Evolutionary conservation across 192 early-diverging fungal species (phyloP).

Genomic region (Chytriomyces hyalinus): DNA sequence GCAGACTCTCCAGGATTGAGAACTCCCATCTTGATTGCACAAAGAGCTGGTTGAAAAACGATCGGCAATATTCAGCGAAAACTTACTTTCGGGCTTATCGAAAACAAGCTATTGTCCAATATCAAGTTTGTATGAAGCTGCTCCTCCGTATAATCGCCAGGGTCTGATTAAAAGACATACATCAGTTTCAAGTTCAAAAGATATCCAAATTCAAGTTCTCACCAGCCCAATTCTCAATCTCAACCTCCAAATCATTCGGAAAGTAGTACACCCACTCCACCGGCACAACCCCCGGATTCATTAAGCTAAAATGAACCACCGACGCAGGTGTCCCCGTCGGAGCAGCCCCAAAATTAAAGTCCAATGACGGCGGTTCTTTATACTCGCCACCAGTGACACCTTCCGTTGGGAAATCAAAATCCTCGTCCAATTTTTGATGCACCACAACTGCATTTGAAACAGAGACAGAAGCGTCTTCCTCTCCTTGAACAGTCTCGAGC

Average conservation of each 20-base stretch:
- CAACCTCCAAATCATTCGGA: constrained; percentile 60
- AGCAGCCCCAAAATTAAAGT: constrained; percentile 62
- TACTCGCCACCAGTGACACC: constrained; percentile 19
- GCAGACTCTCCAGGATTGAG: constrained; percentile 52
- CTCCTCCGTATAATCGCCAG: constrained; percentile 61
- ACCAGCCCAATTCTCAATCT: constrained; percentile 62
- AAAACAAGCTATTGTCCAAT: constrained; percentile 58
- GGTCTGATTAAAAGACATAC: constrained; percentile 34
- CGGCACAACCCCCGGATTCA: constrained; percentile 61
- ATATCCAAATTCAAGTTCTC: background rate
- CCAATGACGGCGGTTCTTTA: constrained; percentile 29
- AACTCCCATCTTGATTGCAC: constrained; percentile 41
- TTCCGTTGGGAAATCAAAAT: constrained; percentile 47
- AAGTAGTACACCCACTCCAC: constrained; percentile 64
- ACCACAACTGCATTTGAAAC: constrained; percentile 4
- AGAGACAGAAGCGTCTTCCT: background rate
- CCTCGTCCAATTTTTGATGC: constrained; percentile 22
- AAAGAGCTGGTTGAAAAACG: background rate
- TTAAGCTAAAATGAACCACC: constrained; percentile 49
- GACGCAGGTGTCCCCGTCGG: constrained; percentile 48
- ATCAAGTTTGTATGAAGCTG: constrained; percentile 60
- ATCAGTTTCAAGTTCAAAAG: no score
- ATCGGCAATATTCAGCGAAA: constrained; percentile 15
- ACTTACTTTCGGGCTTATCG: constrained; percentile 53
- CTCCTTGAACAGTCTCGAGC: constrained; percentile 30